These are phyloP conservation scores for Xylaria telfairii DNA, from an alignment of 495 filamentous ascomycete species.

Conservation along the genomic window DNA sequence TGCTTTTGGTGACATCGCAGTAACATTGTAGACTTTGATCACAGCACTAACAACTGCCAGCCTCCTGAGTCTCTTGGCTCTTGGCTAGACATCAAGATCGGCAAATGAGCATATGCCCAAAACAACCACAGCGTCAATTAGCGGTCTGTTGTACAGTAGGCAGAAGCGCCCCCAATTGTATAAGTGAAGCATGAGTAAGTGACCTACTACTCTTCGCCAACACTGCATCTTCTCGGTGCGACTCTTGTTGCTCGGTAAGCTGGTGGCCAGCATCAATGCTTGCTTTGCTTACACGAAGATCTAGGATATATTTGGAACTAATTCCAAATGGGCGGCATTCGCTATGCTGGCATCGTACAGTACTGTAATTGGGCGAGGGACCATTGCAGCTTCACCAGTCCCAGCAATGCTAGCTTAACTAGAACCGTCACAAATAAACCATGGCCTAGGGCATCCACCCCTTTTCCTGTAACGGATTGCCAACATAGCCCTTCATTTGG, in stretches of 20 bases:
- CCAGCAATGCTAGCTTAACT: neutral
- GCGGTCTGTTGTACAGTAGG: neutral
- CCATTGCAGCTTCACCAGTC: neutral
- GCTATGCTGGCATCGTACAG: neutral
- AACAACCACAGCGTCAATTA: neutral
- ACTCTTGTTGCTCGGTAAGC: neutral
- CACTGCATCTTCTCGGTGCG: neutral
- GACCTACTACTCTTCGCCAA: neutral
- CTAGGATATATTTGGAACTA: conserved; percentile 27
- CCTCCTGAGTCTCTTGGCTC: conserved; percentile 10
- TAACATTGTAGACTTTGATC: neutral
- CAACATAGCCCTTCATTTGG: conserved; percentile 8
- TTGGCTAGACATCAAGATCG: conserved; percentile 3
- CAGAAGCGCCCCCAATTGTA: neutral
- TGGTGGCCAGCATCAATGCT: neutral
- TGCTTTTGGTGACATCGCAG: neutral
- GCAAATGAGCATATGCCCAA: neutral
- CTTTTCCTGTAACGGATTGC: neutral
- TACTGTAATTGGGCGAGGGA: neutral
- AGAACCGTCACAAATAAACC: neutral
- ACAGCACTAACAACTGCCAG: conserved; percentile 10
- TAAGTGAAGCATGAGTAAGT: neutral
- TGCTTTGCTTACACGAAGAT: neutral
- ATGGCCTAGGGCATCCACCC: neutral
- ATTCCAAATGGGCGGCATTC: neutral